Evolutionary conservation across 2,329 filamentous ascomycete genomes (phyloP), one percentile per base, ranked within the genome.

Genomic region (Trichophaea hybrida): DNA sequence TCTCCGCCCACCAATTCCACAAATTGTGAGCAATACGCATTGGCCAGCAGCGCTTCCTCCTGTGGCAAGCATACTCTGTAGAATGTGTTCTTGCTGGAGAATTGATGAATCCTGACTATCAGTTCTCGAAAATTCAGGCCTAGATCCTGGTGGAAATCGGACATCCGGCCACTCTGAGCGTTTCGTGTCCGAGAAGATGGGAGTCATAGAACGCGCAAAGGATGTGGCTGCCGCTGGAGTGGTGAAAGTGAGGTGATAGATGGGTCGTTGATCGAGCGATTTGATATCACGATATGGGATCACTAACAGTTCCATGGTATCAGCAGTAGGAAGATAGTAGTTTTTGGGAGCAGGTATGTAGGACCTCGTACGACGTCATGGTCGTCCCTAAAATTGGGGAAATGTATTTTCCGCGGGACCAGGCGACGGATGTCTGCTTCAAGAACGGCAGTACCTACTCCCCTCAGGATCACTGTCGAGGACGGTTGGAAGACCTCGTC

Each of bases 341-440:
- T 37, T 40, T 43, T 32, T 40, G 52, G 38, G 44, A 15, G 5
- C 6, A 40, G 35, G 55, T 24, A 40, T 35, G 32, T 53, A 24
- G 31, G 58, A 63, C 62, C 61, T 6, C 51, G 38, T 31, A 63
- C 40, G 49, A 62, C 61, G 31, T 62, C 62, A 50, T 53, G 37
- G n/a, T 58, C 55, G 37, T 51, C 35, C 46, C 60, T 60, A 43
- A 64, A 64, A 40, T 61, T 60, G n/a, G 62, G 62, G 32, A 64
- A 58, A 48, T 62, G 61, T 12, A 31, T 38, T 59, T 63, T 62
- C n/a, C 44, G 37, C 48, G 62, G 57, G 12, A 57, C 40, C 17
- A 64, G 61, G 15, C 62, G 62, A 31, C 61, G 55, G 12, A 64
- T 64, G 34, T 64, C 62, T 46, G 60, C 59, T 57, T 61, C 62